phyloP scores from a whole-genome alignment of 164 flowering plant species.

The Stephania cephalantha region DNA sequence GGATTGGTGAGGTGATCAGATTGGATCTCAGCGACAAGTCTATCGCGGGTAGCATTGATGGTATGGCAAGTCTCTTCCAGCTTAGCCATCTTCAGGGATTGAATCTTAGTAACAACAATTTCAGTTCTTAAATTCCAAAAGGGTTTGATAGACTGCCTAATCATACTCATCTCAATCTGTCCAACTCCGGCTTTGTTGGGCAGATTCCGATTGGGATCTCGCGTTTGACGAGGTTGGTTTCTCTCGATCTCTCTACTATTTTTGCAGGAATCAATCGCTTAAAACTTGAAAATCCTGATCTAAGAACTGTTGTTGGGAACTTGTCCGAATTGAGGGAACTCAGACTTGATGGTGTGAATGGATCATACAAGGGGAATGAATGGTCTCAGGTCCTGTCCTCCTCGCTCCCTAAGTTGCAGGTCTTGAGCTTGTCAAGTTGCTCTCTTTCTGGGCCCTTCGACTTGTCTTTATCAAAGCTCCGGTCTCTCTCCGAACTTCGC shows the following conservation, averaged over 20 bases:
- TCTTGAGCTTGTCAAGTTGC: conserved; percentile 29
- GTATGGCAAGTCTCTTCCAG: conserved; percentile 25
- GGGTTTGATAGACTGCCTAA: conserved; percentile 24
- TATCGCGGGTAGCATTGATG: conserved; percentile 23
- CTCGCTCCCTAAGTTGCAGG: conserved; percentile 25
- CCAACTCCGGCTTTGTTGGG: conserved; percentile 39
- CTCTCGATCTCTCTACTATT: conserved; percentile 16
- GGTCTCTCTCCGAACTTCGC: conserved; percentile 20
- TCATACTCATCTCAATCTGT: conserved; percentile 39
- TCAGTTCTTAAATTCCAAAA: too few relatives aligned
- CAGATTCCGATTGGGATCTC: conserved; percentile 37
- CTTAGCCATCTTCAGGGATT: conserved; percentile 29
- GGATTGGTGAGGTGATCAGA: conserved; percentile 23
- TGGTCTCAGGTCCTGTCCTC: conserved; percentile 32
- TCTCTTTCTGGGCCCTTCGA: conserved; percentile 25
- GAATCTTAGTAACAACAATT: conserved; percentile 32
- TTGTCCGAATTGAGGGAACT: conserved; percentile 25
- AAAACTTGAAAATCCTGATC: conserved; percentile 20
- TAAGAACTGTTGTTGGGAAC: conserved; percentile 18
- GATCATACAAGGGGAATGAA: conserved; percentile 22
- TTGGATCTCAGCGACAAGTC: conserved; percentile 24
- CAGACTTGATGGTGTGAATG: conserved; percentile 28
- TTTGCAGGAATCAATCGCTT: not conserved
- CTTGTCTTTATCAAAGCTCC: conserved; percentile 17
- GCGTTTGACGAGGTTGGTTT: conserved; percentile 19